Percentiles rank a stretch among this genome's conserved stretches.
phyloP scores from a whole-genome alignment of 495 filamentous ascomycete species.

The Neurospora sp. region DNA sequence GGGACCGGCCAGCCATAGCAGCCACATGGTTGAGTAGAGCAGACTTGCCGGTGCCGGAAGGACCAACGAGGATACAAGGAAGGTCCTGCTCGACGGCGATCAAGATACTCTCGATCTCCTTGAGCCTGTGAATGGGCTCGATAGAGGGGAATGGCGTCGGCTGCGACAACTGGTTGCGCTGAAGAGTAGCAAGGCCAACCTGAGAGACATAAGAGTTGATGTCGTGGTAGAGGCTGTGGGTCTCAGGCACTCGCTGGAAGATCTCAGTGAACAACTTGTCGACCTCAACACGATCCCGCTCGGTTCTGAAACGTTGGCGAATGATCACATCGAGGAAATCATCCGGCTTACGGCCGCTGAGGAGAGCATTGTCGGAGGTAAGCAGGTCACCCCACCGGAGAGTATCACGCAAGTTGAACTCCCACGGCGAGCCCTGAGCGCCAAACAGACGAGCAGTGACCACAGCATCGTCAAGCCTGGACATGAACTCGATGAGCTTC shows the following conservation, averaged over 20 bases:
- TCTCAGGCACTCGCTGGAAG: conserved; percentile 27
- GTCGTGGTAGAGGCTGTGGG: conserved; percentile 56
- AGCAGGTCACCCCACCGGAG: conserved; percentile 79
- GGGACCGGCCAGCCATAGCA: conserved; percentile 55
- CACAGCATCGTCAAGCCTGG: conserved; percentile 60
- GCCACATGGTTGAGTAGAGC: conserved; percentile 70
- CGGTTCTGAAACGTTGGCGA: conserved; percentile 73
- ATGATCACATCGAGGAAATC: conserved; percentile 79
- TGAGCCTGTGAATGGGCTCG: conserved; percentile 48
- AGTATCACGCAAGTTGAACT: conserved; percentile 91
- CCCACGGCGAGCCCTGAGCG: conserved; percentile 83
- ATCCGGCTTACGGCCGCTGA: conserved; percentile 41
- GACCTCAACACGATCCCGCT: conserved; percentile 54
- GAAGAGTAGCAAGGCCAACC: conserved; percentile 65
- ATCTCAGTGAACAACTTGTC: conserved; percentile 47
- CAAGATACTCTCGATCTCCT: conserved; percentile 74
- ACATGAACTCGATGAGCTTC: conserved; percentile 71
- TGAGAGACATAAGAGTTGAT: conserved; percentile 46
- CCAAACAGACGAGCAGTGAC: conserved; percentile 57
- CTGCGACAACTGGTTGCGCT: conserved; percentile 48
- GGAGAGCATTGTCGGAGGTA: conserved; percentile 42
- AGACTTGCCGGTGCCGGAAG: conserved; percentile 81
- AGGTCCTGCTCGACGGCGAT: conserved; percentile 76
- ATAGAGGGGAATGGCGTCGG: conserved; percentile 43
- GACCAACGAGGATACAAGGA: conserved; percentile 80